Base-by-base conservation (phyloP, 1,139 yeast genomes). In the Pichia sp. region DNA sequence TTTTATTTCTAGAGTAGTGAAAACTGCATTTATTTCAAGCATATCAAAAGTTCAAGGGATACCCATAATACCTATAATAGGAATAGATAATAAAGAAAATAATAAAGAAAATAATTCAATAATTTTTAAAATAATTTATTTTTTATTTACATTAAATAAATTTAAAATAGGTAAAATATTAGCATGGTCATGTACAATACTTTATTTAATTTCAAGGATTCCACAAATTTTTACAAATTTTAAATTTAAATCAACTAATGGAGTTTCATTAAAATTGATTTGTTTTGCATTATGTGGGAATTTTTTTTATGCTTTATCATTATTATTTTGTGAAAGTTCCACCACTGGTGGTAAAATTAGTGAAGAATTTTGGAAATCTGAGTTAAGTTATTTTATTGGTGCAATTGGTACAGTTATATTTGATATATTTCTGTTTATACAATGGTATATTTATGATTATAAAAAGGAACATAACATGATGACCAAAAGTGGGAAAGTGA, bases 151-250 rank as follows among this genome's bases (percentile, higher is more conserved):
- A 6, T 23, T 50, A 23, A 39, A 42, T 22, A 27, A 20, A 7
- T 39, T 42, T 22, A 46, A 49, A 28, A 20, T 54, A 9, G 96
- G 95, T 0, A 60, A 70, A 8, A 46, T 75, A 0, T 68, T 85
- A 42, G 94, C 97, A 0, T 92, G 96, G 95, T 60, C 76, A 4
- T 87, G 96, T 53, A 87, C 96, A 0, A 56, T 66, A 9, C 78
- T 87, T 43, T 90, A 92, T 60, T 73, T 89, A 47, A 66, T 78
- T 9, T 87, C 96, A 2, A 70, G 98, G 51, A 67, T 89, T 43
- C 98, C 98, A 0, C 98, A 90, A 60, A 67, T 90, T 39, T 67
- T 74, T 61, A 86, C 85, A 56, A 90, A 90, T 65, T 80, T 80
- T 60, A 61, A 68, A 49, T 69, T 95, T 40, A 82, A 82, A 58